A percentile compares a stretch with the other conserved stretches of the same genome.
Conservation (phyloP, 352 stramenopile species). For the Pythium aphanidermatum region DNA sequence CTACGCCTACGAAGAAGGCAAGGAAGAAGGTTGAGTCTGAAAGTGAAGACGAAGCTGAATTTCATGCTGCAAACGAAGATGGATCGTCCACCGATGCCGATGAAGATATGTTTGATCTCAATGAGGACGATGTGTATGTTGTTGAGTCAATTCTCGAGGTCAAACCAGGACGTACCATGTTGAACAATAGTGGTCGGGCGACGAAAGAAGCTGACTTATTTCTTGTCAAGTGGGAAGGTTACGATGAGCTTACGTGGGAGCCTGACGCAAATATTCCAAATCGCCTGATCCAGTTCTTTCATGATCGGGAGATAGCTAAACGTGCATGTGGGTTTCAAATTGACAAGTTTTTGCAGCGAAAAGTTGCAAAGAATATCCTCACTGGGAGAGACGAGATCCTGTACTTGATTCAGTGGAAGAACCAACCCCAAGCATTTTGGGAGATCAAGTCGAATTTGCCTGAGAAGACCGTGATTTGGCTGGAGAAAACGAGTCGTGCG, state of each 20-base stretch:
- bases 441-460: slow-evolving; percentile 50
- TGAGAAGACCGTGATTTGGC: slow-evolving; percentile 45
- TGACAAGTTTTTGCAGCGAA: slow-evolving; percentile 39
- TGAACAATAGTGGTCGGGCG: slow-evolving; percentile 19
- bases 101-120: slow-evolving; percentile 56
- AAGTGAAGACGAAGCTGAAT: slow-evolving; percentile 7
- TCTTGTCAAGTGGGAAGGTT: slow-evolving; percentile 75
- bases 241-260: slow-evolving; percentile 78
- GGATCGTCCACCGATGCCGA: slow-evolving; percentile 65
- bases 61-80: slow-evolving; percentile 6
- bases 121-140: slow-evolving; percentile 69
- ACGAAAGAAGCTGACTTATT: slow-evolving; percentile 65
- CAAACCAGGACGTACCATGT: slow-evolving; percentile 42
- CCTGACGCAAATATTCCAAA: slow-evolving; percentile 61
- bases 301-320: slow-evolving; percentile 43
- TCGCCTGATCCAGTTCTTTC: slow-evolving; percentile 54
- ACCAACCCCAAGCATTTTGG: slow-evolving; percentile 39
- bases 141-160: slow-evolving; percentile 70
- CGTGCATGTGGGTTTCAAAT: slow-evolving; percentile 47
- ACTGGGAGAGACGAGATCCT: slow-evolving; percentile 49
- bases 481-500: slow-evolving; percentile 59
- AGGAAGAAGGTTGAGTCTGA: background rate
- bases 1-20: background rate
- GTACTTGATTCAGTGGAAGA: slow-evolving; percentile 69
- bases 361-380: slow-evolving; percentile 52